A percentile compares a stretch with the other conserved stretches of the same genome.
Conservation (phyloP, 352 stramenopile species). For the Globisporangium yorkense region DNA sequence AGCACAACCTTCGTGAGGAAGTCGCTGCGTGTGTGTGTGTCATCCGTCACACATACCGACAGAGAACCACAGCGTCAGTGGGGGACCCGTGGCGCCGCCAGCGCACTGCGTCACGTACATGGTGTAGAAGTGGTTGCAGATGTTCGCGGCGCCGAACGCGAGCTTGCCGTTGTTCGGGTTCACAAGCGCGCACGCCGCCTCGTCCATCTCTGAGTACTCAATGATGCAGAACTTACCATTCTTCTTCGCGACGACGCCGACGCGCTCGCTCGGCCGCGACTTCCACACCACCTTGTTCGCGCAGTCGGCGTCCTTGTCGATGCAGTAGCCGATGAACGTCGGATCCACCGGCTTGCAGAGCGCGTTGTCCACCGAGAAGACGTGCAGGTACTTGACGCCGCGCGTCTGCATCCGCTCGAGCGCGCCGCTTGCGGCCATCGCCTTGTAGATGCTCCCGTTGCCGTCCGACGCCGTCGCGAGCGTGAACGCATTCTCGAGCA, state of each 20-base stretch:
- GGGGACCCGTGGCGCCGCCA: neutral
- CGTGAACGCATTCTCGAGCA: slow-evolving; percentile 84
- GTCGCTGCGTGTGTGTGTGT: slow-evolving; percentile 18
- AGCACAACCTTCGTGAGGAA: slow-evolving; percentile 88
- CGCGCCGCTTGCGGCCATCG: slow-evolving; percentile 87
- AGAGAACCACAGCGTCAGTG: neutral
- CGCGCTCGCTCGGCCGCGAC: slow-evolving; percentile 88
- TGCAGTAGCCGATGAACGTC: slow-evolving; percentile 95
- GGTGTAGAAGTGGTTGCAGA: slow-evolving; percentile 98
- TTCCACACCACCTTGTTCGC: slow-evolving; percentile 98
- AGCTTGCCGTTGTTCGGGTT: slow-evolving; percentile 75
- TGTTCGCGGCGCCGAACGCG: slow-evolving; percentile 94
- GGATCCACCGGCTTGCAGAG: slow-evolving; percentile 95
- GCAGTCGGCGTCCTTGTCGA: slow-evolving; percentile 90
- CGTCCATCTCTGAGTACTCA: slow-evolving; percentile 97
- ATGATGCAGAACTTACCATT: slow-evolving; percentile 89
- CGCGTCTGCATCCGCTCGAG: slow-evolving; percentile 77
- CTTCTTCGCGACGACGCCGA: slow-evolving; percentile 84
- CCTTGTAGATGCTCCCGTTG: slow-evolving; percentile 97
- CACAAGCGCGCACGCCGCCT: slow-evolving; percentile 50
- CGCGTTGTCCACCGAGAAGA: slow-evolving; percentile 98
- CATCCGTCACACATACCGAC: neutral
- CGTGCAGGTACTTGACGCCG: slow-evolving; percentile 94
- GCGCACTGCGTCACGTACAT: slow-evolving; percentile 44
- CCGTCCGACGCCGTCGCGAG: slow-evolving; percentile 94